Evolutionary conservation across 2,329 filamentous ascomycete species (phyloP).

Genomic region (Hypoxylon sp.): DNA sequence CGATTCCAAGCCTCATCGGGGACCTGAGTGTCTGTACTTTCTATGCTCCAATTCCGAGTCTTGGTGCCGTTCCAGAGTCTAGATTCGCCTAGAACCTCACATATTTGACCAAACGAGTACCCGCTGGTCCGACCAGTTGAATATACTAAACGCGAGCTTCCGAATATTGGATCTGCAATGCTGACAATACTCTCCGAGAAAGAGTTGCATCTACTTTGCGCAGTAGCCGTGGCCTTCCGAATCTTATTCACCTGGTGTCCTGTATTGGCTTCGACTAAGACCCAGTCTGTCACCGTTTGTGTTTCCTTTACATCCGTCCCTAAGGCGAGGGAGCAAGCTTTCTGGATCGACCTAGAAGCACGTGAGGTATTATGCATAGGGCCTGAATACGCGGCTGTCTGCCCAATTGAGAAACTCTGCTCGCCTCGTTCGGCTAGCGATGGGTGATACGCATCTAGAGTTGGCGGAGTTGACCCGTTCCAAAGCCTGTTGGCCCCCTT

Average conservation of each 20-base stretch:
- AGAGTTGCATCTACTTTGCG: constrained; percentile 8
- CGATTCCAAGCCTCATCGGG: constrained; percentile 20
- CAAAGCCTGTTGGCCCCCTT: constrained; percentile 2
- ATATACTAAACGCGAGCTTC: constrained; percentile 14
- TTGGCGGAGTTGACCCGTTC: constrained; percentile 9
- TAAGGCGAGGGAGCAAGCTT: neutral
- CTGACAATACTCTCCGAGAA: constrained; percentile 21
- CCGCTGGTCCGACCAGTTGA: constrained; percentile 34
- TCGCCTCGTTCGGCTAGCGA: constrained; percentile 24
- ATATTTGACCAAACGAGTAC: constrained; percentile 23
- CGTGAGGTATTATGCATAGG: constrained; percentile 30
- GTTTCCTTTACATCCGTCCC: neutral
- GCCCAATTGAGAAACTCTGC: constrained; percentile 8
- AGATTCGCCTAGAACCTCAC: neutral
- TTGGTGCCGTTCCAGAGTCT: constrained; percentile 10
- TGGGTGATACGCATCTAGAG: constrained; percentile 27
- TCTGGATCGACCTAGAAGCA: constrained; percentile 17
- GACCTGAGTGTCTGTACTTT: constrained; percentile 5
- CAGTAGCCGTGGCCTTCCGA: constrained; percentile 11
- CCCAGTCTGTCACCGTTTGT: constrained; percentile 38
- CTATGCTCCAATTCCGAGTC: constrained; percentile 32
- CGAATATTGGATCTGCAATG: constrained; percentile 16
- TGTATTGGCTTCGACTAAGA: constrained; percentile 23
- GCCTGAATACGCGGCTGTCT: constrained; percentile 34
- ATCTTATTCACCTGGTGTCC: constrained; percentile 25